Conservation (phyloP, 257 asterid genomes). For the Solanum chilense region DNA sequence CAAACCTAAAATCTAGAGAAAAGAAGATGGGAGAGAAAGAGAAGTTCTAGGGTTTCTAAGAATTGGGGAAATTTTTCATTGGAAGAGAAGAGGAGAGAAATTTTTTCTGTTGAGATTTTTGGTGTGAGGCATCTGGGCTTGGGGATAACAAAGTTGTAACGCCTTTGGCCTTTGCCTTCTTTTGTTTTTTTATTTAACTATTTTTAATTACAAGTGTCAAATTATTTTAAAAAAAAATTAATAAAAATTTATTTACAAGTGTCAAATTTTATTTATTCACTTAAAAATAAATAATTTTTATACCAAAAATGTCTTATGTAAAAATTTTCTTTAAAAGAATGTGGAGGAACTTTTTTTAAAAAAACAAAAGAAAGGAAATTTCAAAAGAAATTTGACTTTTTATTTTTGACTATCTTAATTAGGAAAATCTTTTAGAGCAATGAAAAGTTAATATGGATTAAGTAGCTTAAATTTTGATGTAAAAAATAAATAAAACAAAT, state of each 20-base stretch:
- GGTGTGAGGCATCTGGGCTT: background rate
- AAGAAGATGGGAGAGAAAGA: background rate
- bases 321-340: background rate
- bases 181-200: background rate
- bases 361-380: background rate
- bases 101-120: background rate
- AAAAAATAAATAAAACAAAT: background rate
- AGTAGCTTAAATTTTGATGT: too few species aligned
- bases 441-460: too few species aligned
- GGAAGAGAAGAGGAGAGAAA: background rate
- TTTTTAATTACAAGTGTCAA: background rate
- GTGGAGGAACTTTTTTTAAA: background rate
- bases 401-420: background rate
- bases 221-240: background rate
- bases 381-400: background rate
- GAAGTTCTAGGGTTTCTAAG: slow-evolving; percentile 1
- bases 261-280: background rate
- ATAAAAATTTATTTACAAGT: background rate
- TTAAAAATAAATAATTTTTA: background rate
- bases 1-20: slow-evolving; percentile 5
- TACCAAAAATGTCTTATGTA: background rate
- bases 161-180: background rate
- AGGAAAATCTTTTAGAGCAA: background rate
- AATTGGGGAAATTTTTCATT: background rate
- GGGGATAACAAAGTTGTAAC: background rate